Evolutionary conservation across 2,329 filamentous ascomycete species (phyloP).

Genomic region (Phymatotrichopsis omnivora): DNA sequence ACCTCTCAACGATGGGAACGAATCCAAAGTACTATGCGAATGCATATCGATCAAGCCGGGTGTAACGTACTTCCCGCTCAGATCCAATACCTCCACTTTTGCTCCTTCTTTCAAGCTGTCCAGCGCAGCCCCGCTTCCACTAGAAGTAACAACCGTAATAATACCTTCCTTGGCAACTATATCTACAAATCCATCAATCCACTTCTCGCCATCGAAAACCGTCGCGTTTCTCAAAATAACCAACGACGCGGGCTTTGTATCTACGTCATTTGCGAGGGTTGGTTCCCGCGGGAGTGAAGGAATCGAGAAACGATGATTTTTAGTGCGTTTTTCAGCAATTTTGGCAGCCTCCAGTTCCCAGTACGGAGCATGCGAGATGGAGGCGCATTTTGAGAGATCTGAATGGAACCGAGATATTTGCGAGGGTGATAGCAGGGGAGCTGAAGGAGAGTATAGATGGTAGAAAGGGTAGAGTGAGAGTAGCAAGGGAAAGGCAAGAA

Average conservation of each 20-base stretch:
- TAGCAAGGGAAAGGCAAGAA: too few species aligned
- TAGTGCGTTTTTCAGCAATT: not conserved
- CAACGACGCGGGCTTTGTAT: too few species aligned
- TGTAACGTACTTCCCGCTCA: slow-evolving; percentile 38
- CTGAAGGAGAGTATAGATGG: not conserved
- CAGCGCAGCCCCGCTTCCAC: slow-evolving; percentile 17
- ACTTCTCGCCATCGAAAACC: slow-evolving; percentile 39
- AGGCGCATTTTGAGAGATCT: not conserved
- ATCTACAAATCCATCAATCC: slow-evolving; percentile 35
- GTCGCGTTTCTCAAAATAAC: slow-evolving; percentile 38
- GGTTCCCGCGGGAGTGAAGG: not conserved
- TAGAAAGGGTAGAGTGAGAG: not conserved
- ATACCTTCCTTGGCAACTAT: slow-evolving; percentile 37
- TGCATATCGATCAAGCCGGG: slow-evolving; percentile 42
- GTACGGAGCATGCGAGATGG: not conserved
- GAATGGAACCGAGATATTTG: not conserved
- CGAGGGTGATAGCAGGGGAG: not conserved
- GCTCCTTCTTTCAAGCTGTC: slow-evolving; percentile 20
- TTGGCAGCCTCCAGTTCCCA: too few species aligned
- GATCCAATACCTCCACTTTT: slow-evolving; percentile 30
- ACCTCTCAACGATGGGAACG: slow-evolving; percentile 34
- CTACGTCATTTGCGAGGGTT: slow-evolving; percentile 24
- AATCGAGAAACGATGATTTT: not conserved
- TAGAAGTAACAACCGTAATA: slow-evolving; percentile 32
- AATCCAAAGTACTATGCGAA: slow-evolving; percentile 37